Percentiles rank a stretch among this genome's conserved stretches.
phyloP scores from a whole-genome alignment of 257 asterid species.

The Lavandula angustifolia region DNA sequence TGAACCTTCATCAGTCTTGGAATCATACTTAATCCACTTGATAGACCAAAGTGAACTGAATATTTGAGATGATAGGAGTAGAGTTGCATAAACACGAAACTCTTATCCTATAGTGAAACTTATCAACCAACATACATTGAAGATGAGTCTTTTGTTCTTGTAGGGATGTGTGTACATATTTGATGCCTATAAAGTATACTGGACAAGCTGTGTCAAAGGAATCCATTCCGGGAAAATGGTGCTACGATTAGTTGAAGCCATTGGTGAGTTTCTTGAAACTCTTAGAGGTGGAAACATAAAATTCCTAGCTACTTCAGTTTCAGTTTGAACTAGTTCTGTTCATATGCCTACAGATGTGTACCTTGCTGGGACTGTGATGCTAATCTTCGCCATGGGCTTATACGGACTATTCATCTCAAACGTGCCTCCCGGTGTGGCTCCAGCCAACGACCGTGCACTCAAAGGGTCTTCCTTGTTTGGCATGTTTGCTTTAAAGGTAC shows the following conservation, averaged over 20 bases:
- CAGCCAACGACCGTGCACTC: slow-evolving; percentile 71
- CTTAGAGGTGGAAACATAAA: background rate
- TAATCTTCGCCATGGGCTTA: slow-evolving; percentile 95
- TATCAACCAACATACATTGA: background rate
- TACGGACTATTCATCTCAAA: slow-evolving; percentile 85
- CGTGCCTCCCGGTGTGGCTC: slow-evolving; percentile 46
- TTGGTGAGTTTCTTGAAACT: slow-evolving; percentile 62
- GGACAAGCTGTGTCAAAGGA: slow-evolving; percentile 85
- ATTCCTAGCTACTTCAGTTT: no score
- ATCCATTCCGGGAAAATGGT: slow-evolving; percentile 87
- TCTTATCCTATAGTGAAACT: background rate
- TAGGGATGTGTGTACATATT: slow-evolving; percentile 88
- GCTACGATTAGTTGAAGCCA: slow-evolving; percentile 84
- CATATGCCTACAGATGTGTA: slow-evolving; percentile 41
- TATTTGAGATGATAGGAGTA: no score
- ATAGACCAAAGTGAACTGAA: background rate
- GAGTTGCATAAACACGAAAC: background rate
- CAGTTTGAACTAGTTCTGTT: no score
- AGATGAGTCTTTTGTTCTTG: slow-evolving; percentile 22
- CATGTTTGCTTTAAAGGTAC: slow-evolving; percentile 38
- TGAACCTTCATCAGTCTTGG: background rate
- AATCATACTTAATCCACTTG: background rate
- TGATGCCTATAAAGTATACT: slow-evolving; percentile 93
- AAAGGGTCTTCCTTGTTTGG: slow-evolving; percentile 80
- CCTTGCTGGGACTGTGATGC: slow-evolving; percentile 76